Percentiles rank a stretch among this genome's conserved stretches.
Conservation (phyloP, 2,329 filamentous ascomycete species). For the Aureobasidium subglaciale region DNA sequence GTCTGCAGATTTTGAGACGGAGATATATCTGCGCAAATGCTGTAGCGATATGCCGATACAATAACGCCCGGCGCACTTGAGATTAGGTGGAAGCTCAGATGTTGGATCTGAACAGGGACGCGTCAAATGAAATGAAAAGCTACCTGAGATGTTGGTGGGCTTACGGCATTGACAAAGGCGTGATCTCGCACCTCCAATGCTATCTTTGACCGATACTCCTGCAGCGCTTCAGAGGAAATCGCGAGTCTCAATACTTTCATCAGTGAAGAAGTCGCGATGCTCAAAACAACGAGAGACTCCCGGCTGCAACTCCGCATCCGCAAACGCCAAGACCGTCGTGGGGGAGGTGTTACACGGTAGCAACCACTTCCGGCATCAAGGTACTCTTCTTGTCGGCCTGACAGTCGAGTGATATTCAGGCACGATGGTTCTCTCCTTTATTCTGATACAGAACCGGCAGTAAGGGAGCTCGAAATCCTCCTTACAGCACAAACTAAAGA, state of each 20-base stretch:
- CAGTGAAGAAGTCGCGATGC: neutral
- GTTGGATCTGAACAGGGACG: constrained; percentile 13
- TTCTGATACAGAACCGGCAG: constrained; percentile 86
- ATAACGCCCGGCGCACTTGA: neutral
- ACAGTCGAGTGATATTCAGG: neutral
- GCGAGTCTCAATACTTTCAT: no score
- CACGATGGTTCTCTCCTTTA: constrained; percentile 69
- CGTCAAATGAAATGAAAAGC: neutral
- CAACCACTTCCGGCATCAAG: neutral
- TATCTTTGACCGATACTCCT: no score
- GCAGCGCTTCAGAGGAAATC: no score
- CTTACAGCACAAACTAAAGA: neutral
- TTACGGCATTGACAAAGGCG: neutral
- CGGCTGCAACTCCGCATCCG: constrained; percentile 4
- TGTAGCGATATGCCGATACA: neutral
- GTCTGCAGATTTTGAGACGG: neutral
- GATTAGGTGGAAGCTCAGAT: neutral
- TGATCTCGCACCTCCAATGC: neutral
- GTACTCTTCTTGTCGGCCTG: neutral
- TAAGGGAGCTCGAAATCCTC: constrained; percentile 31
- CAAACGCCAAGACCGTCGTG: constrained; percentile 13
- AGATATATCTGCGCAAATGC: neutral
- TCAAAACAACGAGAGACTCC: neutral
- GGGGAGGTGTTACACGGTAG: neutral
- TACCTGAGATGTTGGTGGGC: neutral